Evolutionary conservation across 257 asterid genomes (phyloP).

Genomic region (Knoxia roxburghii): DNA sequence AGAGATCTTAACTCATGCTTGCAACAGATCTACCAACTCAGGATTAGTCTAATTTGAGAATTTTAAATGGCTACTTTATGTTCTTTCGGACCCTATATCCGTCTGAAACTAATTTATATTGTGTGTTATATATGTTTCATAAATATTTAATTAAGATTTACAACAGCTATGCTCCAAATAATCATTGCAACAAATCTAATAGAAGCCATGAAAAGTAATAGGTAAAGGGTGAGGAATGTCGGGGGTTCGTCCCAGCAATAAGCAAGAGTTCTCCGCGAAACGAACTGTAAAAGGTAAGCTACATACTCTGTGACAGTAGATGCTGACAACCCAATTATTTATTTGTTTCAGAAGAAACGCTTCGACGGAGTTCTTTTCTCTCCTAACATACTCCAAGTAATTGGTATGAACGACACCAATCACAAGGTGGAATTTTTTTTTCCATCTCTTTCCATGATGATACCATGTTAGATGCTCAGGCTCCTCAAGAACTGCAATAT

Average conservation of each 20-base stretch:
- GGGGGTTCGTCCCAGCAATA: background rate
- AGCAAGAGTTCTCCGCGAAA: background rate
- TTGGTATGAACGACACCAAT: slow-evolving; percentile 93
- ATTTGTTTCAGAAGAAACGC: slow-evolving; percentile 73
- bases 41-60: no score
- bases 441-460: slow-evolving; percentile 98
- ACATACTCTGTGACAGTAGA: slow-evolving; percentile 90
- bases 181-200: background rate
- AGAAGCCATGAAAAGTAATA: background rate
- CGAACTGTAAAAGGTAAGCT: background rate
- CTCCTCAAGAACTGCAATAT: slow-evolving; percentile 96
- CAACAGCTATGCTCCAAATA: background rate
- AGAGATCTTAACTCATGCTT: background rate
- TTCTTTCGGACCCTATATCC: background rate
- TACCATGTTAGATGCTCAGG: slow-evolving; percentile 99
- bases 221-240: background rate
- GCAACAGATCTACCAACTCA: no score
- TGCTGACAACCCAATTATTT: slow-evolving; percentile 86
- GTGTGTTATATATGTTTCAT: background rate
- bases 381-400: slow-evolving; percentile 80
- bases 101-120: background rate
- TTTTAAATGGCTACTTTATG: no score
- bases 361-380: slow-evolving; percentile 78
- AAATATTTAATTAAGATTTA: background rate
- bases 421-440: slow-evolving; percentile 70